Conservation (phyloP, 345 rosid species). For the Eucalyptus brandiana region DNA sequence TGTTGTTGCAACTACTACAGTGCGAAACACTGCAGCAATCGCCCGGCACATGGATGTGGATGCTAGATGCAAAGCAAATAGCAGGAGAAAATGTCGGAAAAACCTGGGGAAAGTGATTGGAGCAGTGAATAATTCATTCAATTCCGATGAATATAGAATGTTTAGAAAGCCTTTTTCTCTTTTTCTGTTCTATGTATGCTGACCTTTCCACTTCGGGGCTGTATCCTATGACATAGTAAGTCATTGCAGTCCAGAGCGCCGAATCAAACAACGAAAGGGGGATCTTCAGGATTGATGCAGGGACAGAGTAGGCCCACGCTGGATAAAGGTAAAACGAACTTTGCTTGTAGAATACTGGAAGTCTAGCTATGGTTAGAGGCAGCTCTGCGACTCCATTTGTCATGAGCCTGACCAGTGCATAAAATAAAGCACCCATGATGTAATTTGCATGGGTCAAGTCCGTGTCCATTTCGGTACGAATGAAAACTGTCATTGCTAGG, state of each 20-base stretch:
- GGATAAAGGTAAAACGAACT: conserved; percentile 43
- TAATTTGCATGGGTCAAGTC: conserved; percentile 34
- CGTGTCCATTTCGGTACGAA: conserved; percentile 22
- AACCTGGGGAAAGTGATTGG: conserved; percentile 24
- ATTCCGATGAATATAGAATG: not conserved
- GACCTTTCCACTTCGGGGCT: conserved; percentile 64
- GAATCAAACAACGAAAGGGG: conserved; percentile 44
- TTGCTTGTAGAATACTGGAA: conserved; percentile 53
- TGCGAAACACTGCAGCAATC: conserved; percentile 46
- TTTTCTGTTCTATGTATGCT: not conserved
- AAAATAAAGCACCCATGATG: conserved; percentile 41
- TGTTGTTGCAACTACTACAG: conserved; percentile 27
- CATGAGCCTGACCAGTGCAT: conserved; percentile 20
- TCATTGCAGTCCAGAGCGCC: conserved; percentile 43
- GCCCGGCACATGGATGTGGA: conserved; percentile 63
- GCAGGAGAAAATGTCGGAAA: conserved; percentile 46
- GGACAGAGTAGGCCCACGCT: conserved; percentile 60
- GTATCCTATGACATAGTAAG: conserved; percentile 77
- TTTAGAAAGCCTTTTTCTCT: not conserved
- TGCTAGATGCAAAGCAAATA: conserved; percentile 46
- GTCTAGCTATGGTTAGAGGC: conserved; percentile 31
- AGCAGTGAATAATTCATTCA: not conserved
- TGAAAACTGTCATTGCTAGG: conserved; percentile 44
- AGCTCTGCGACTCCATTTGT: conserved; percentile 45
- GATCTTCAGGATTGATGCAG: conserved; percentile 33